Base-by-base conservation (phyloP, 352 stramenopile genomes). In the Phytophthora meadii region DNA sequence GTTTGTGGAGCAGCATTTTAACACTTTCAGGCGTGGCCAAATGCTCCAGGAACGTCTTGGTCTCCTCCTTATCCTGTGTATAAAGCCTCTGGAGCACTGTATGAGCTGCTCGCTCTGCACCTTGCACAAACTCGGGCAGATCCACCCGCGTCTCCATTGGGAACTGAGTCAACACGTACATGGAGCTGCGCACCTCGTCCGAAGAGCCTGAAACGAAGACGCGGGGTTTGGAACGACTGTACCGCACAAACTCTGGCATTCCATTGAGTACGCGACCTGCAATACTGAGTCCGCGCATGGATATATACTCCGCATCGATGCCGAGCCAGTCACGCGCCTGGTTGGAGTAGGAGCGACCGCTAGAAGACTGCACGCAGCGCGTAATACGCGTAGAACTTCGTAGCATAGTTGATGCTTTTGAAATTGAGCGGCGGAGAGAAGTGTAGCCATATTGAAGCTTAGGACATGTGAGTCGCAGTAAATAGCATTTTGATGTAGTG, bases 161-260 rank as follows among this genome's bases (percentile, higher is more conserved):
- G 54, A 87, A 78, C 40, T 74, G 68, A 32, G 72, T 84, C 36
- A 90, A 42, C 25, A 85, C 68, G 54, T 74, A 87, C 81, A 90
- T 90, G 55, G 67, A 60, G 48, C 53, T 82, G 51, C 72, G 72
- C 24, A 61, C 66, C n/a, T 84, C 63, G 30, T 84, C 69, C 1
- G 65, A 52, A 17, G 67, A 40, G 0, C 53, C 40, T n/a, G 62
- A 59, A 12, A 68, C 63, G 50, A 90, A 89, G 9, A 81, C 37
- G 7, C 52, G 68, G 17, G 67, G 61, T 34, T 64, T 68, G 15
- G 8, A n/a, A 1, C 28, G 59, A 24, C 44, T 61, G 51, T 70
- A 70, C 19, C 54, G 45, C n/a, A 54, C 17, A 12, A 77, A 64
- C 19, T 73, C 44, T 2, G 63, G 64, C 30, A 73, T 51, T 19